Conservation (phyloP, 176 grass and related monocot species). For the Hordeum marinum region DNA sequence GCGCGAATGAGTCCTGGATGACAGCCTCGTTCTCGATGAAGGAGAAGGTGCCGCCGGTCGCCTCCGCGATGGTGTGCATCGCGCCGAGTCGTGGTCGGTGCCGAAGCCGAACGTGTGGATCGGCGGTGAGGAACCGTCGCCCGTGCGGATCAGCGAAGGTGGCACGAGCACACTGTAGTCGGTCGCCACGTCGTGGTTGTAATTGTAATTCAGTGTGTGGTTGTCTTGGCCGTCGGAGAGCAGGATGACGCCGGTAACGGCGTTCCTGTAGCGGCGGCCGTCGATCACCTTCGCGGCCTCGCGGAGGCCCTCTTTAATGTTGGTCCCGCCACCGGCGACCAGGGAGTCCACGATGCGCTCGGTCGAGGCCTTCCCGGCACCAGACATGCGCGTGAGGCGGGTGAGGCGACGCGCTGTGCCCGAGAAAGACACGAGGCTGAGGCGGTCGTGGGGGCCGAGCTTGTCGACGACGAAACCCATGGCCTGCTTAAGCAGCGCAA, state of each 20-base stretch:
- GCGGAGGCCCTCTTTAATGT: not conserved
- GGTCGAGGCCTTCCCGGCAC: not conserved
- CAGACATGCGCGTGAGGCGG: not conserved
- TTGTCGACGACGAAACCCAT: not conserved
- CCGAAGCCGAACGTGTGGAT: not conserved
- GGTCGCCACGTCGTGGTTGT: not conserved
- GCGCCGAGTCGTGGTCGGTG: not conserved
- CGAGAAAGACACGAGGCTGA: not conserved
- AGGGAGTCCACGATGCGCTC: not conserved
- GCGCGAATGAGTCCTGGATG: not conserved
- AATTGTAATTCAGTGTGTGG: not conserved
- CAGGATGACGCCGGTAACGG: not conserved
- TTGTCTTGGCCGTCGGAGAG: not conserved
- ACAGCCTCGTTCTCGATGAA: not conserved
- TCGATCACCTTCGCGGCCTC: not conserved
- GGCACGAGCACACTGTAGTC: not conserved
- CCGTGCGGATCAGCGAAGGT: not conserved
- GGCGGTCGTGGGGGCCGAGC: not conserved
- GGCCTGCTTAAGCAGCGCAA: not conserved
- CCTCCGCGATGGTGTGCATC: not conserved
- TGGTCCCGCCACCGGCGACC: not conserved
- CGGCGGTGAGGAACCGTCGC: not conserved
- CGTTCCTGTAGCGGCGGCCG: not conserved
- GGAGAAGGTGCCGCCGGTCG: not conserved
- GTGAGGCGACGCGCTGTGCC: not conserved